Base-by-base conservation (phyloP, 164 flowering plant species). In the Nelumbo lutea region DNA sequence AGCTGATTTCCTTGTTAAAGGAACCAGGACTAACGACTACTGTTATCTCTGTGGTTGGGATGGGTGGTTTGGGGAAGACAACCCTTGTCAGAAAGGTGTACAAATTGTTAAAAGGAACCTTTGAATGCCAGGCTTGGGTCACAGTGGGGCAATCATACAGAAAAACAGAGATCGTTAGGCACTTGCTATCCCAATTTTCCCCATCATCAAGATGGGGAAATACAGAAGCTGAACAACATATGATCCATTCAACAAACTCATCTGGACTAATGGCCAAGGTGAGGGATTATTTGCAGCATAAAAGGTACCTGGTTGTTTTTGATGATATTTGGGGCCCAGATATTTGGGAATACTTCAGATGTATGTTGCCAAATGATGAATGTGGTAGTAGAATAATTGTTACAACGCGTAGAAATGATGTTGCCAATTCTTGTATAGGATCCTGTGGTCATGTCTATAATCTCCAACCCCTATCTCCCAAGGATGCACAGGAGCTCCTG, bases 71-170 rank as follows among this genome's bases (percentile, higher is more conserved):
- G 27, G 59, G 64, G 47, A 80, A 80, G 68, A 80, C 83, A 4
- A 43, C 70, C 11, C 72, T 80, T 14, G 77, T 58, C 1, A 75
- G 68, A 46, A 64, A 70, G 58, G 77, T 80, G 3, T 80, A 42
- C 42, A 46, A 55, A 40, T 15, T 2, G 0, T 43, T 66, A 1
- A 70, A 11, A 6, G 53, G 59, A 8, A 0, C 9, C 7, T 80
- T 80, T 52, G 75, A 80, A 13, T 61, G 68, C 48, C 64, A 47
- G 51, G 75, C 78, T 43, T 80, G 80, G 80, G 62, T 80, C 9
- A 64, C 72, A 0, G 70, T 80, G 0, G 75, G 80, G 2, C 63
- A 67, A 8, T 66, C 77, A 0, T 67, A n/a, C 58, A 64, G 13
- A 51, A 53, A 9, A 15, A 68, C 56, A 2, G 70, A 62, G 13